Percentiles rank a stretch among this genome's conserved stretches.
Conservation (phyloP, 2,329 filamentous ascomycete genomes). For the Colletotrichum brevisporum region DNA sequence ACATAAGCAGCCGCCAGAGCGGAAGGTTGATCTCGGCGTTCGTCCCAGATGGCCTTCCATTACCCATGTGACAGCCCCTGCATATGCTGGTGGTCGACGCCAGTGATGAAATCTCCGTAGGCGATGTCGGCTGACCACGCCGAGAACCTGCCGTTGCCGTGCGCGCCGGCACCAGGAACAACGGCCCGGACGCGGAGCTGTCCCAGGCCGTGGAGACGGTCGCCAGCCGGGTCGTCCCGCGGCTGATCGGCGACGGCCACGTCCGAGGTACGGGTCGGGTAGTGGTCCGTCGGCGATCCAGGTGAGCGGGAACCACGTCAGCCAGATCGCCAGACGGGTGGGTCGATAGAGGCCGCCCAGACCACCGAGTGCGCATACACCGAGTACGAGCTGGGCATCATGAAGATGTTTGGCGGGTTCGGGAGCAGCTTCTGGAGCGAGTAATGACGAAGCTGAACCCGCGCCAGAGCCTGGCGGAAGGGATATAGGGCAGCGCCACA, state of each 20-base stretch:
- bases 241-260: conserved; percentile 78
- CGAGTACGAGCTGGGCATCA: conserved; percentile 94
- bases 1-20: too few species aligned
- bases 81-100: too few species aligned
- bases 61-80: too few species aligned
- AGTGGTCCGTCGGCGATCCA: conserved; percentile 88
- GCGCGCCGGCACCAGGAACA: conserved; percentile 66
- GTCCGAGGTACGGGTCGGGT: conserved; percentile 80
- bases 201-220: conserved; percentile 74
- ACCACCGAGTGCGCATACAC: too few species aligned
- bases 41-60: too few species aligned
- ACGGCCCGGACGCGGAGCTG: conserved; percentile 77
- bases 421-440: conserved; percentile 79
- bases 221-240: conserved; percentile 76
- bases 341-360: too few species aligned
- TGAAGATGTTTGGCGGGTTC: conserved; percentile 97
- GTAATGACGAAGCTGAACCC: too few species aligned
- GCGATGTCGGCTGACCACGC: too few species aligned
- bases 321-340: conserved; percentile 73
- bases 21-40: too few species aligned
- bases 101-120: too few species aligned
- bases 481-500: too few species aligned
- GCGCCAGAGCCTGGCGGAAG: too few species aligned
- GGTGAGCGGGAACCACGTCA: conserved; percentile 88
- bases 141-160: conserved; percentile 77